A percentile compares a stretch with the other conserved stretches of the same genome.
Evolutionary conservation across 2,329 filamentous ascomycete species (phyloP).

Genomic region (Zymoseptoria passerinii): DNA sequence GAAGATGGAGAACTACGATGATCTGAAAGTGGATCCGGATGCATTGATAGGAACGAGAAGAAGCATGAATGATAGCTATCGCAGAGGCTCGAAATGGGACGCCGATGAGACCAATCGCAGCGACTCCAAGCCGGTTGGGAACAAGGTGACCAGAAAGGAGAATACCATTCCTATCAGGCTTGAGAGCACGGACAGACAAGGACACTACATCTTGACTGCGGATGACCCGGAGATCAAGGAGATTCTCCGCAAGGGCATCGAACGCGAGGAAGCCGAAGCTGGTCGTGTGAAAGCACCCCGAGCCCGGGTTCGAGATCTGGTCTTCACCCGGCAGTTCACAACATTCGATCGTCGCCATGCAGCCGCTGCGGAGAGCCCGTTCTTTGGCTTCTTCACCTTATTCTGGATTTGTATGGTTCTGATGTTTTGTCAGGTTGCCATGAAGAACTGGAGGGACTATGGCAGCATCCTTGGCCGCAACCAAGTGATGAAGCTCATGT

Average conservation of each 20-base stretch:
- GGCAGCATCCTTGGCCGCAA: constrained; percentile 62
- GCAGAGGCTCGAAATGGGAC: constrained; percentile 4
- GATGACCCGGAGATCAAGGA: constrained; percentile 44
- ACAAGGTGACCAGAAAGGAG: constrained; percentile 15
- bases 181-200: constrained; percentile 39
- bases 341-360: constrained; percentile 67
- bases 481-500: constrained; percentile 65
- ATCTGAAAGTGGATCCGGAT: constrained; percentile 31
- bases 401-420: constrained; percentile 67
- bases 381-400: constrained; percentile 70
- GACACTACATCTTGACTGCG: constrained; percentile 41
- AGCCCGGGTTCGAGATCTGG: constrained; percentile 45
- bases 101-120: neutral
- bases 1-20: constrained; percentile 37
- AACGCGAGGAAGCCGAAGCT: constrained; percentile 33
- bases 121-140: neutral
- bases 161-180: constrained; percentile 41
- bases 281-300: constrained; percentile 28
- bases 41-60: constrained; percentile 30
- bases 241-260: constrained; percentile 37
- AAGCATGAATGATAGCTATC: constrained; percentile 18
- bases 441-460: constrained; percentile 59
- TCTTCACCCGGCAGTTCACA: constrained; percentile 61
- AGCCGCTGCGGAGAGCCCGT: constrained; percentile 56
- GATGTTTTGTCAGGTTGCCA: constrained; percentile 57